Percentiles rank a stretch among this genome's conserved stretches.
phyloP scores from a whole-genome alignment of 2,329 filamentous ascomycete genomes.

The Neonectria coccinea region DNA sequence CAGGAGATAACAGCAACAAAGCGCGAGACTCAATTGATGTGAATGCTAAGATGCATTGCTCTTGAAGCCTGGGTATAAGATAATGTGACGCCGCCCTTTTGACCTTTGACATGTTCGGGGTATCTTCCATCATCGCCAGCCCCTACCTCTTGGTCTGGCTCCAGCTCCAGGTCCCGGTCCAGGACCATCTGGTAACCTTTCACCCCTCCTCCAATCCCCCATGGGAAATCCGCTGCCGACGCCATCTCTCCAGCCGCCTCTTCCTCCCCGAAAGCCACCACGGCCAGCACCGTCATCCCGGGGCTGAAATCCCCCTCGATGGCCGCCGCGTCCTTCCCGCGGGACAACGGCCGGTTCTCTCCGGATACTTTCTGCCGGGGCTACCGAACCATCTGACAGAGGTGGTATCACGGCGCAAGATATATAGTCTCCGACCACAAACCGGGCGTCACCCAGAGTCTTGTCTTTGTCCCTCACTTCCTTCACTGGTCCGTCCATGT shows the following conservation, averaged over 20 bases:
- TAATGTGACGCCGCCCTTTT: constrained; percentile 31
- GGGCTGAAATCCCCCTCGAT: constrained; percentile 40
- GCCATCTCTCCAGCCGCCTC: constrained; percentile 55
- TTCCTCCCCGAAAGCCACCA: constrained; percentile 51
- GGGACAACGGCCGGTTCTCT: constrained; percentile 40
- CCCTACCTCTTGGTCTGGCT: constrained; percentile 45
- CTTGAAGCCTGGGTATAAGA: constrained; percentile 46
- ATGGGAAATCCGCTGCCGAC: constrained; percentile 55
- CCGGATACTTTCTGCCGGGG: constrained; percentile 63
- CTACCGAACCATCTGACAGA: constrained; percentile 78
- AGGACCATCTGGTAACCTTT: constrained; percentile 67
- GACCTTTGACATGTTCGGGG: not conserved
- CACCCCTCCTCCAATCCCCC: constrained; percentile 76
- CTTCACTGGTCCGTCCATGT: constrained; percentile 48
- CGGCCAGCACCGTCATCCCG: constrained; percentile 49
- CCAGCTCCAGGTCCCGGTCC: constrained; percentile 41
- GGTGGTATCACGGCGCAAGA: constrained; percentile 85
- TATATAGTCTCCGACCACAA: constrained; percentile 91
- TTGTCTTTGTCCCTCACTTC: constrained; percentile 73
- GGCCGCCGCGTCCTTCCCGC: constrained; percentile 41
- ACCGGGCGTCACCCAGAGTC: constrained; percentile 80
- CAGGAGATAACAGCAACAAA: constrained; percentile 27
- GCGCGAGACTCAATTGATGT: constrained; percentile 14
- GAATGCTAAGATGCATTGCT: constrained; percentile 20
- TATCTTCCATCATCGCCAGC: constrained; percentile 44